Base-by-base conservation (phyloP, 202 grass and related monocot genomes). In the Setaria viridis region DNA sequence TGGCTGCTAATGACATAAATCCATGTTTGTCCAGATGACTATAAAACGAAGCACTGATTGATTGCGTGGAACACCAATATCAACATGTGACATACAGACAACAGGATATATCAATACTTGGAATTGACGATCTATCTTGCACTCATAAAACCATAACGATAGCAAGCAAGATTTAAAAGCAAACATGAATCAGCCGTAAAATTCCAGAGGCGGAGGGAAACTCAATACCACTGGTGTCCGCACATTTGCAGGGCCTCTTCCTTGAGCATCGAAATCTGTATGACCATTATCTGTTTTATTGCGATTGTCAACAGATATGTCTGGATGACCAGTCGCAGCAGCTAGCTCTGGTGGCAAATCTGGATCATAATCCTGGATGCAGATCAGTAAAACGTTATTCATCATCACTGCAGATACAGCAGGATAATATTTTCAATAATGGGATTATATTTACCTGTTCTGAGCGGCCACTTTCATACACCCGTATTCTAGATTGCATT, bases 401-500 rank as follows among this genome's bases (percentile, higher is more conserved):
- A 79, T 34, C 48, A 55, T 59, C 79, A 46, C 16, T 62, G 80
- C 59, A 84, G 65, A 79, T 77, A 75, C 42, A 82, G 37, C 32
- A 67, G 53, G 55, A 67, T 72, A 30, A 74, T 92, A 70, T 86
- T 72, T 81, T 55, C 69, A 11, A 13, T 84, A 72, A 51, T 79
- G 29, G 77, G 30, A 54, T 72, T 69, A 58, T 14, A 81, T 30
- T 45, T 84, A 99, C 97, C 90, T 95, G 97, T 80, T 99, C 94
- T 62, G 94, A 97, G 86, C 97, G 92, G 17, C 94, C 97, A 80
- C 97, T 99, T 79, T 99, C 97, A 15, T 99, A 99, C 55, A 99
- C 97, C 45, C 97, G 85, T 87, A 99, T 99, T 90, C 93, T 97
- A 84, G 93, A 95, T 94, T 99, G 94, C 97, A 99, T 99, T 80